Conservation (phyloP, 805 yeast genomes). For the Pichia ethanolica region DNA sequence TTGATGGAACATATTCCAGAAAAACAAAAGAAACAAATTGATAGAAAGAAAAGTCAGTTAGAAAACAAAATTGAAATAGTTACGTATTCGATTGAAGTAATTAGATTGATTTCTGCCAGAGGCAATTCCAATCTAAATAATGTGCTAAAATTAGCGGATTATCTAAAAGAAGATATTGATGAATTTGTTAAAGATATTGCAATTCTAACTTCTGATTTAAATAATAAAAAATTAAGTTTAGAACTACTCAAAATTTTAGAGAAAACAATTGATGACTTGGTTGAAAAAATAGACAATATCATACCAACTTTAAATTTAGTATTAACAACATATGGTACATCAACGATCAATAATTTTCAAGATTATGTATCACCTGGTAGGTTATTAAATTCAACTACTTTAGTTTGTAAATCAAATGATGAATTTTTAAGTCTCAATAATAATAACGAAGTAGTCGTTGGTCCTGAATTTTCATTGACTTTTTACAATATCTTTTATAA, state of each 20-base stretch:
- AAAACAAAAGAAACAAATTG: constrained; percentile 29
- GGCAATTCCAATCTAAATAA: constrained; percentile 53
- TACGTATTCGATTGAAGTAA: constrained; percentile 59
- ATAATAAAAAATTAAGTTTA: constrained; percentile 12
- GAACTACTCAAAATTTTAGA: constrained; percentile 41
- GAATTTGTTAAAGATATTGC: constrained; percentile 46
- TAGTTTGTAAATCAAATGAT: constrained; percentile 34
- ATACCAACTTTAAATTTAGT: constrained; percentile 64
- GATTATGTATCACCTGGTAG: constrained; percentile 53
- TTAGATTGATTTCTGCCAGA: constrained; percentile 52
- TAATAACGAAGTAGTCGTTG: constrained; percentile 33
- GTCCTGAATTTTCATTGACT: constrained; percentile 52
- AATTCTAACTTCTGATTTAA: constrained; percentile 26
- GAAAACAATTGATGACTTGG: constrained; percentile 38
- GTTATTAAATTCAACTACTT: constrained; percentile 53
- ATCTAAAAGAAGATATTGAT: constrained; percentile 50
- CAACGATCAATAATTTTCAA: constrained; percentile 40
- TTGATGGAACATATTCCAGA: constrained; percentile 50
- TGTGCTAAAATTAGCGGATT: constrained; percentile 46
- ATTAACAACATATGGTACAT: constrained; percentile 62
- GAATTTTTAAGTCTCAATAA: constrained; percentile 7
- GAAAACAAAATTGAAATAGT: constrained; percentile 54
- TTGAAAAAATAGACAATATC: constrained; percentile 53
- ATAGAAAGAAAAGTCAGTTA: constrained; percentile 34
- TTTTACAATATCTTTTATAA: constrained; percentile 59